Base-by-base conservation (phyloP, 148 eudicot genomes). In the Suaeda aralocaspica region DNA sequence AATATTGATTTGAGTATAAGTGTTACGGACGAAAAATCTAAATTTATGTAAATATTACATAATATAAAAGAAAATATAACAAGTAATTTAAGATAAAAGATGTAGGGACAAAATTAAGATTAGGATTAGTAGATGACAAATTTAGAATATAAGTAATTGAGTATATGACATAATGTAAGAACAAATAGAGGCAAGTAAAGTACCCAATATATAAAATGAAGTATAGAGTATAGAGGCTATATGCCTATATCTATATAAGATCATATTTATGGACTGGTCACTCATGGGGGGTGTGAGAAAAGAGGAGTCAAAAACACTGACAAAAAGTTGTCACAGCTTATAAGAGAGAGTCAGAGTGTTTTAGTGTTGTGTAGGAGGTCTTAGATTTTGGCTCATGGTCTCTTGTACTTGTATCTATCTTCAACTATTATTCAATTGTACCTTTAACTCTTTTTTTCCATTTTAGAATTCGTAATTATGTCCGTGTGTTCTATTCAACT, bases 251-350 rank as follows among this genome's bases (percentile, higher is more conserved):
- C 64, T 69, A 69, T 39, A 30, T 22, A 75, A 75, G 57, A 57
- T 59, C 31, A 64, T 51, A 76, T 22, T 18, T 44, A 21, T 44
- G 75, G 74, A 76, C 66, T 57, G 79, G 79, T 70, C 79, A 76
- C 75, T 45, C 66, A 26, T 52, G 67, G 52, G 36, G 70, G 58
- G 77, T 86, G 82, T 64, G 78, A 76, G 80, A 81, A 83, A 77
- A 83, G 89, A 81, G 82, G 89, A 83, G 89, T 86, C 89, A 86
- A 86, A 34, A 86, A 72, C 72, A 72, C 80, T 77, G 80, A 77
- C 80, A 72, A 51, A 77, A 77, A 66, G 76, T 60, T 77, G 68
- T 72, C 76, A 66, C 76, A 66, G 67, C 57, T 58, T 31, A 26
- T 36, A 55, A 46, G 52, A 59, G 62, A 57, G 42, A 4, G 19